Conservation (phyloP, 192 early-diverging fungal species). For the Backusella liffmaniae region DNA sequence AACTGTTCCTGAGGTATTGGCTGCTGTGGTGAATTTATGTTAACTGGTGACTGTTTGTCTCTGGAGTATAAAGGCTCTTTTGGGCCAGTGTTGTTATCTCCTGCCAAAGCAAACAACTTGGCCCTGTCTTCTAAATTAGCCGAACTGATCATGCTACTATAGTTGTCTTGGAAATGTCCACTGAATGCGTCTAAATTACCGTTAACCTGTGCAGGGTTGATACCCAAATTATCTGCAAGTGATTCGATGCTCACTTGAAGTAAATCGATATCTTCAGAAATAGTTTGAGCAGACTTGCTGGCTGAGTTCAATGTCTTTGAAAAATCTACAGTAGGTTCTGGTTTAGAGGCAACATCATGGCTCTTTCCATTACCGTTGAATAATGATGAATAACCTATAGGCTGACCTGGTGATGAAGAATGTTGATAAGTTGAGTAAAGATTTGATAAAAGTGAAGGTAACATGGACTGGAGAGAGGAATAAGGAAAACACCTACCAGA, state of each 20-base stretch:
- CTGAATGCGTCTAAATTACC: conserved; percentile 15
- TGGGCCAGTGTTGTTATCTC: background rate
- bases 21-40: background rate
- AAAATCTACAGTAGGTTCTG: background rate
- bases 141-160: conserved; percentile 12
- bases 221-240: conserved; percentile 22
- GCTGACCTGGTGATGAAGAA: background rate
- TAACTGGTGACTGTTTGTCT: background rate
- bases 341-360: background rate
- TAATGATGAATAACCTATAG: background rate
- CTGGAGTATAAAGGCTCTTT: background rate
- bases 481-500: background rate
- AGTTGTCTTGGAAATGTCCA: conserved; percentile 10
- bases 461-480: background rate
- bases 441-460: background rate
- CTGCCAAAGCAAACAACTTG: background rate
- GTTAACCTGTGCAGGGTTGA: conserved; percentile 13
- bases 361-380: background rate
- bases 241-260: conserved; percentile 24
- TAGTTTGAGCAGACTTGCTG: conserved; percentile 26
- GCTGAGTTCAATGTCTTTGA: conserved; percentile 20
- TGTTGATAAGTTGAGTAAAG: background rate
- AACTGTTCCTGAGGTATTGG: background rate
- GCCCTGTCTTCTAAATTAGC: background rate
- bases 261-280: conserved; percentile 27